phyloP scores from a whole-genome alignment of 805 yeast species.

The Candida ortonii region DNA sequence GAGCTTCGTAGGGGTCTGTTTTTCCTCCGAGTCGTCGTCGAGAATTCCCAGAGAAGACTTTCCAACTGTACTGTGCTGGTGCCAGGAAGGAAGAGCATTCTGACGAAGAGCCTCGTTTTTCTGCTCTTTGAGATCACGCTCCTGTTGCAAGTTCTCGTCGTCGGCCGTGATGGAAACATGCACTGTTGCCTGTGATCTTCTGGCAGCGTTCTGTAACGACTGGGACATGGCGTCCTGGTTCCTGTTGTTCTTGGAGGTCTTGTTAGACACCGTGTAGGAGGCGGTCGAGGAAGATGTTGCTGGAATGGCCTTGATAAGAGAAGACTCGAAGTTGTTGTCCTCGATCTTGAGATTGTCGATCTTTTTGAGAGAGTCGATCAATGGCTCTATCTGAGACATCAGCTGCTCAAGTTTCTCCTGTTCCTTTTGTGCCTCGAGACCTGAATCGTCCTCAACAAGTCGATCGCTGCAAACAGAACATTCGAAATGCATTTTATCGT shows the following conservation, averaged over 20 bases:
- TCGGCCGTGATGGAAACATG: slow-evolving; percentile 87
- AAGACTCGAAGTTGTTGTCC: slow-evolving; percentile 85
- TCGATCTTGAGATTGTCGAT: slow-evolving; percentile 78
- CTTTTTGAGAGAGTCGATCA: slow-evolving; percentile 76
- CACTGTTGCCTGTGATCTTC: slow-evolving; percentile 72
- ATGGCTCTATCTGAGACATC: slow-evolving; percentile 87
- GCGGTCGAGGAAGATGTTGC: slow-evolving; percentile 71
- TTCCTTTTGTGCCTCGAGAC: slow-evolving; percentile 73
- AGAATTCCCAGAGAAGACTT: slow-evolving; percentile 53
- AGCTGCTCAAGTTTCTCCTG: slow-evolving; percentile 79
- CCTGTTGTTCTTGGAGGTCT: slow-evolving; percentile 25
- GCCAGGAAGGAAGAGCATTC: slow-evolving; percentile 97
- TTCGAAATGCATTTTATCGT: slow-evolving; percentile 73
- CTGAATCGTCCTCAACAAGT: slow-evolving; percentile 83
- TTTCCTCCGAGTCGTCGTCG: slow-evolving; percentile 45
- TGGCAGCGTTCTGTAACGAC: slow-evolving; percentile 34
- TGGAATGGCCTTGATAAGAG: slow-evolving; percentile 79
- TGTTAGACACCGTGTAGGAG: slow-evolving; percentile 60
- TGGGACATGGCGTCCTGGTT: slow-evolving; percentile 25
- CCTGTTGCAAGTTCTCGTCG: slow-evolving; percentile 68
- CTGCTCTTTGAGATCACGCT: slow-evolving; percentile 61
- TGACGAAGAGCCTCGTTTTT: slow-evolving; percentile 74
- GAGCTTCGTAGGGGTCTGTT: too few relatives aligned
- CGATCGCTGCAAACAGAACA: slow-evolving; percentile 82
- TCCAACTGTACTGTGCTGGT: slow-evolving; percentile 86